Conservation (phyloP, 2,329 filamentous ascomycete species). For the Hymenoscyphus occultus region DNA sequence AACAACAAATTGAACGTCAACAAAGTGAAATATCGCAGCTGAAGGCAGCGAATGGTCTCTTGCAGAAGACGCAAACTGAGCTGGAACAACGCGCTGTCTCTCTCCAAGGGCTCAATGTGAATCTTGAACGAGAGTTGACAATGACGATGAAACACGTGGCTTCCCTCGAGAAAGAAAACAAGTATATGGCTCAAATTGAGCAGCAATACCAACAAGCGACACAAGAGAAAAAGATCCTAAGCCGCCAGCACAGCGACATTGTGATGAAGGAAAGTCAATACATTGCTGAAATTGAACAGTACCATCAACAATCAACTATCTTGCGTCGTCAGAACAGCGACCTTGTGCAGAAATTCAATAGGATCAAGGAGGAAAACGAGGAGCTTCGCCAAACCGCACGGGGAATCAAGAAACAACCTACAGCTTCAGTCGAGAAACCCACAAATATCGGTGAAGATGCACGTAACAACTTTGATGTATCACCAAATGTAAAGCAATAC, state of each 20-base stretch:
- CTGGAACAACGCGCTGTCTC: background rate
- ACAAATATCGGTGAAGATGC: background rate
- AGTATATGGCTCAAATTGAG: slow-evolving; percentile 1
- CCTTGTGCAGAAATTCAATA: slow-evolving; percentile 1
- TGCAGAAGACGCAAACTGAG: background rate
- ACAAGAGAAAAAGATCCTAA: background rate
- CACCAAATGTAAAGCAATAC: background rate
- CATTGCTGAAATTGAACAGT: slow-evolving; percentile 1
- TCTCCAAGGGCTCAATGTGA: background rate
- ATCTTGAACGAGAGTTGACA: background rate
- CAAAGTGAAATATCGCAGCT: background rate
- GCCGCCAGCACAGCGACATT: background rate
- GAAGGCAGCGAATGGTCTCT: background rate
- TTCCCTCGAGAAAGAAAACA: background rate
- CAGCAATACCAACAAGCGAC: slow-evolving; percentile 5
- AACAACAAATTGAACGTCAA: background rate
- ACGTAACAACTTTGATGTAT: background rate
- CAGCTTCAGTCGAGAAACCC: background rate
- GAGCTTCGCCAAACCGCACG: background rate
- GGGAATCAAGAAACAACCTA: background rate
- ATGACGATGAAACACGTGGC: slow-evolving; percentile 1
- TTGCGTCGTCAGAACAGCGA: slow-evolving; percentile 3
- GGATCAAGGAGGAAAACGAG: slow-evolving; percentile 2
- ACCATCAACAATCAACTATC: background rate
- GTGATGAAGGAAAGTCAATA: background rate